Evolutionary conservation across 441 rosid species (phyloP).

Genomic region (Francoa sonchifolia): DNA sequence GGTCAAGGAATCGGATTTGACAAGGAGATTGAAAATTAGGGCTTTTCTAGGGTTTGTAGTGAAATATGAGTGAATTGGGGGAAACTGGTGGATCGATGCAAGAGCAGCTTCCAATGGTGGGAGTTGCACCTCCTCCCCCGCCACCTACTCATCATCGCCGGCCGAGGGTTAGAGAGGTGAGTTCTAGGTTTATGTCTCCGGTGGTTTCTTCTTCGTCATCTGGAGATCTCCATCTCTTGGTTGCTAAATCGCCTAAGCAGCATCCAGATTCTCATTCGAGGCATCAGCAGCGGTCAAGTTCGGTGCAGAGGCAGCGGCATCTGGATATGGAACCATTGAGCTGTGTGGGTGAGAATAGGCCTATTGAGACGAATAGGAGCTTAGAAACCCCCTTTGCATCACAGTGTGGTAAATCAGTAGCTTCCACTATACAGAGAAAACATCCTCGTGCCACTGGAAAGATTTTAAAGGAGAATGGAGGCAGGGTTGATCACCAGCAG

Average conservation of each 20-base stretch:
- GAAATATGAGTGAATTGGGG: constrained; percentile 4
- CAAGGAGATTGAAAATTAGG: too few relatives aligned
- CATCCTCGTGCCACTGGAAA: constrained; percentile 15
- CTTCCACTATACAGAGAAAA: neutral
- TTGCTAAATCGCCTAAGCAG: constrained; percentile 24
- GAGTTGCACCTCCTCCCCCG: constrained; percentile 14
- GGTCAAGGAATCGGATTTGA: too few relatives aligned
- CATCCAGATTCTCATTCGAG: constrained; percentile 12
- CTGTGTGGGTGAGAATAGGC: constrained; percentile 26
- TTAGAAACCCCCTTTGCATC: constrained; percentile 26
- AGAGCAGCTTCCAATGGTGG: neutral
- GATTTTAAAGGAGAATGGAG: constrained; percentile 24
- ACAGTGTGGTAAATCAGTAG: neutral
- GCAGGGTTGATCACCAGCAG: neutral
- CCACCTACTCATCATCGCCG: constrained; percentile 46
- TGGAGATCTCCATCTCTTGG: constrained; percentile 20
- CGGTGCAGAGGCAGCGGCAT: constrained; percentile 42
- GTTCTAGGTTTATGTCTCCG: constrained; percentile 80
- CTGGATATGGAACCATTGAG: constrained; percentile 22
- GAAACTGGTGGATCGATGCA: constrained; percentile 5
- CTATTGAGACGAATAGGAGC: constrained; percentile 20
- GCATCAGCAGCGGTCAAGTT: constrained; percentile 29
- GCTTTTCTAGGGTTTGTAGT: too few relatives aligned
- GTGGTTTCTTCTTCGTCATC: constrained; percentile 27
- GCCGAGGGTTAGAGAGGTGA: constrained; percentile 74